Evolutionary conservation across 2,329 filamentous ascomycete genomes (phyloP), one percentile per base, ranked within the genome.

Genomic region (Amphichorda felina): DNA sequence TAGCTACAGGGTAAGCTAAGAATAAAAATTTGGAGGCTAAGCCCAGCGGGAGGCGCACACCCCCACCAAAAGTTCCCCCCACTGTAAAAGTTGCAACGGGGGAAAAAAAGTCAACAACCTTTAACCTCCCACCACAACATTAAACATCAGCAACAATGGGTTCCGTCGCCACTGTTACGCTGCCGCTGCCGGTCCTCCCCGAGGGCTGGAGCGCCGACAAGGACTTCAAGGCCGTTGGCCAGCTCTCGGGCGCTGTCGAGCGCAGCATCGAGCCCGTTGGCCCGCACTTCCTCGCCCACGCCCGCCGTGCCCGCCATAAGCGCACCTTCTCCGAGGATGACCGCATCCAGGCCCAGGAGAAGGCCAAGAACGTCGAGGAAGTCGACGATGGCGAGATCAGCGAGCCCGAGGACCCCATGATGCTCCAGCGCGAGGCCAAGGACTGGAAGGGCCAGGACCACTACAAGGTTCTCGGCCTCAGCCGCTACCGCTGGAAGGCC

Each of bases 391-490:
- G 82, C 52, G 88, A 96, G 42, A 86, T 94, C 59, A 93, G 85
- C 62, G 91, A 98, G 67, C 68, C 81, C 21, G 91, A 98, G 65
- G 89, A 96, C 55, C 81, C 86, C 38, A 74, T 93, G 66, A 82
- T 96, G 75, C 77, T 98, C 22, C 74, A 84, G 58, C 77, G 87
- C 37, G 87, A 96, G 57, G 88, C 91, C 54, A 98, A 98, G 70
- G 91, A 98, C 70, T 98, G 91, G 91, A 98, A 98, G 84, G 72
- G 70, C 46, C 91, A 98, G 78, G 91, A 98, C 56, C 91, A 98
- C 68, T 98, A 98, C 64, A 87, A 91, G 50, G 83, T 98, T 37
- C 80, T 98, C 40, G 91, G 91, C 44, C 68, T 98, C 44, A 82
- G 82, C 56, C 93, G 88, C 64, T 89, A 93, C 70, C 82, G 91